Evolutionary conservation across 345 rosid species (phyloP), one percentile per base, ranked within the genome.

Genomic region (Lepidium aucheri): DNA sequence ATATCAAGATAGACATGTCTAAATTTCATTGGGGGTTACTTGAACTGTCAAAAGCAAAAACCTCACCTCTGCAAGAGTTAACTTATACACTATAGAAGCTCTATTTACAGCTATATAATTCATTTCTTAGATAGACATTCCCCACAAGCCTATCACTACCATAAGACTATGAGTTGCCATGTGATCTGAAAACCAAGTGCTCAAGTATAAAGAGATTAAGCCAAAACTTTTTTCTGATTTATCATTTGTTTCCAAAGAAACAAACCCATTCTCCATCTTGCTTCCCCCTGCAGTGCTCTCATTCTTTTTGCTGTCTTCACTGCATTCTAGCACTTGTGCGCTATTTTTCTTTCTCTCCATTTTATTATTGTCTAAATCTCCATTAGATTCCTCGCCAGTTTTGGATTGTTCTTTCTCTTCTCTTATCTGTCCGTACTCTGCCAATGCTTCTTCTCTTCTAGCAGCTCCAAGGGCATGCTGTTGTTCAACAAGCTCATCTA

Each of bases 401-500:
- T 85, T 88, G 73, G 79, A 68, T 58, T 53, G 74, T 60, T 80
- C 87, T 80, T 84, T 90, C 70, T 80, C 88, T 78, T 82, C 85
- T 77, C 92, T 82, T 80, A 51, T 87, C 75, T 80, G 83, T 56
- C 82, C 84, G 55, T 82, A 91, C 72, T 79, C 94, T 66, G 78
- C 79, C 78, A 94, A 62, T 42, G 95, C 95, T 79, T 86, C 91
- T 47, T 72, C 96, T 71, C 99, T 83, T 82, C 83, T 83, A 42
- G 91, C 78, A 56, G 99, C 87, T 67, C 88, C 90, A 68, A 94
- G 84, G 36, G 72, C 81, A 60, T 78, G 91, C 39, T 81, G 80
- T 76, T 86, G 84, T 65, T 85, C 96, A 78, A 88, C 74, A 73
- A 78, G 85, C 63, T 88, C 87, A 60, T 85, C 95, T 69, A 94